Conservation (phyloP, 2,329 filamentous ascomycete genomes). For the Fusarium guadeloupense region DNA sequence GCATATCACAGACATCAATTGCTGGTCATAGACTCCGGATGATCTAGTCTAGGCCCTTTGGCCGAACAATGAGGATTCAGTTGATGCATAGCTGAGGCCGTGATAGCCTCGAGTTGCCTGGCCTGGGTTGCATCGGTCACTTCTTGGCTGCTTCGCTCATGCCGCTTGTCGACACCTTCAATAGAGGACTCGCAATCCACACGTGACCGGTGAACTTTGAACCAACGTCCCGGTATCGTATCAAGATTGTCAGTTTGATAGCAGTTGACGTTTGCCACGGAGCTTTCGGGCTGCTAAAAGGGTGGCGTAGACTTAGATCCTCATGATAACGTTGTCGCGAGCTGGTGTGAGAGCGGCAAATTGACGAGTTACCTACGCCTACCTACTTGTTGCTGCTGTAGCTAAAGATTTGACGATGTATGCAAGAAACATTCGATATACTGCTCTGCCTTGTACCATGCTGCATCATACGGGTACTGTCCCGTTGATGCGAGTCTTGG, state of each 20-base stretch:
- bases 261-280: constrained; percentile 6
- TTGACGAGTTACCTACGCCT: neutral
- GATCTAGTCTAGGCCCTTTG: neutral
- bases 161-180: constrained; percentile 6
- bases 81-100: neutral
- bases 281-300: constrained; percentile 12
- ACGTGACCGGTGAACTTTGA: constrained; percentile 23
- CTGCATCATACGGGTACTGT: neutral
- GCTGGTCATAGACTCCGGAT: neutral
- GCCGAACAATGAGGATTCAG: too few relatives aligned
- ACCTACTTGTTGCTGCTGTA: neutral
- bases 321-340: neutral
- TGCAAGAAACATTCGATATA: neutral
- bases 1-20: neutral
- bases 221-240: neutral
- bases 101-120: neutral
- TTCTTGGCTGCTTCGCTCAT: constrained; percentile 26
- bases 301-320: neutral
- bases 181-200: neutral
- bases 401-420: neutral
- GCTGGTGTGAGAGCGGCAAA: constrained; percentile 26
- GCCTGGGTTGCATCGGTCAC: neutral
- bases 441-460: neutral
- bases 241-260: neutral
- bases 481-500: neutral